Evolutionary conservation across 2,329 filamentous ascomycete genomes (phyloP).

Genomic region (Ophiostoma tasmaniense): DNA sequence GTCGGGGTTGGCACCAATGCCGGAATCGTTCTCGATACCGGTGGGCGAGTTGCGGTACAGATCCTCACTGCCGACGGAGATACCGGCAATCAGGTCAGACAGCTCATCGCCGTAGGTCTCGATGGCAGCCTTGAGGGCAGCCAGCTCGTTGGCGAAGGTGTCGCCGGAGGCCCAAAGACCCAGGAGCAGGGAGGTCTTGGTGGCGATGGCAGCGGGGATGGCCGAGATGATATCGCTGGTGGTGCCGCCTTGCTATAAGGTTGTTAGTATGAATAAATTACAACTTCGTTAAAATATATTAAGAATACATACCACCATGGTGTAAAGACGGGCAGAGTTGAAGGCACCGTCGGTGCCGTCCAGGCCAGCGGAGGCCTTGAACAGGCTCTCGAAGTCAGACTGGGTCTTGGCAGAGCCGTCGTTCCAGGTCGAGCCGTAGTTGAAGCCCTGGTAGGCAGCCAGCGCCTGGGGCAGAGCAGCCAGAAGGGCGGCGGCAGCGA

Average conservation of each 20-base stretch:
- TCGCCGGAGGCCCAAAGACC: conserved; percentile 76
- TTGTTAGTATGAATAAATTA: conserved; percentile 8
- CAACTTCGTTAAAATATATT: too few species aligned
- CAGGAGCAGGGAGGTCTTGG: conserved; percentile 69
- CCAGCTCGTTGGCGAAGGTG: conserved; percentile 62
- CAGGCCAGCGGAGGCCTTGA: conserved; percentile 56
- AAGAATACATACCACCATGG: conserved; percentile 52
- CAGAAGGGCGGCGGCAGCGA: conserved; percentile 18
- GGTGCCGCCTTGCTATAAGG: conserved; percentile 49
- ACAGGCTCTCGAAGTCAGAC: conserved; percentile 61
- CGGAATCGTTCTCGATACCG: conserved; percentile 54
- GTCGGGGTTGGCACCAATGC: conserved; percentile 52
- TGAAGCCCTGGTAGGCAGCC: conserved; percentile 50
- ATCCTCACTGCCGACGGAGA: conserved; percentile 82
- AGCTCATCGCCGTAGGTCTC: conserved; percentile 58
- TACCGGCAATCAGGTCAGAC: conserved; percentile 61
- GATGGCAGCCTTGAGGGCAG: conserved; percentile 62
- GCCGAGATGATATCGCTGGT: conserved; percentile 57
- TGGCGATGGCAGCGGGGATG: conserved; percentile 74
- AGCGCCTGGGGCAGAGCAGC: conserved; percentile 25
- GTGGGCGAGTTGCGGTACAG: conserved; percentile 70
- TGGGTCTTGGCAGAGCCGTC: conserved; percentile 52
- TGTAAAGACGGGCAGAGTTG: conserved; percentile 62
- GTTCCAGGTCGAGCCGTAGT: conserved; percentile 58
- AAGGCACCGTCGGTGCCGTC: conserved; percentile 53